Conservation (phyloP, 2,329 filamentous ascomycete species). For the Phoma sp. region DNA sequence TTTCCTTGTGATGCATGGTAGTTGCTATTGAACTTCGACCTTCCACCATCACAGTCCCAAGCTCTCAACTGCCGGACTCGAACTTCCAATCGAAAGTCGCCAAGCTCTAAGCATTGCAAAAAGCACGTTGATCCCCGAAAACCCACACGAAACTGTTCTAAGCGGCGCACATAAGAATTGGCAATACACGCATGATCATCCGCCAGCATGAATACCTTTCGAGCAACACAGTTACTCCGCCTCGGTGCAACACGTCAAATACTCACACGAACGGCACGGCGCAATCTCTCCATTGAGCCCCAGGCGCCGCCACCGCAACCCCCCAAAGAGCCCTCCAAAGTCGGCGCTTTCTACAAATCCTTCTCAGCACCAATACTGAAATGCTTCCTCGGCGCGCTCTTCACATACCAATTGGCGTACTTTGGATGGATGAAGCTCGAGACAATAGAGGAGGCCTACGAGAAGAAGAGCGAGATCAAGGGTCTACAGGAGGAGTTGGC, state of each 20-base stretch:
- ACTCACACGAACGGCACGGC: constrained; percentile 1
- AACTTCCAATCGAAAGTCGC: not conserved
- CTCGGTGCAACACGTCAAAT: constrained; percentile 5
- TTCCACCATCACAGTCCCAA: not conserved
- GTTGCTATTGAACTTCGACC: not conserved
- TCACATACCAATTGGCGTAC: constrained; percentile 81
- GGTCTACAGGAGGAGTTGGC: constrained; percentile 34
- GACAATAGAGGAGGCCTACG: constrained; percentile 69
- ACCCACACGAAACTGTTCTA: too few species aligned
- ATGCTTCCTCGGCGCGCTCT: constrained; percentile 75
- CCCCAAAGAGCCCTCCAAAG: constrained; percentile 34
- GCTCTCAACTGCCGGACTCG: not conserved
- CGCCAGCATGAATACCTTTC: constrained; percentile 2
- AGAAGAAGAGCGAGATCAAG: constrained; percentile 50
- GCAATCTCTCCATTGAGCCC: constrained; percentile 7
- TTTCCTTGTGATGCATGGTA: constrained; percentile 16
- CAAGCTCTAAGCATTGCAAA: not conserved
- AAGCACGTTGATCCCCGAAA: not conserved
- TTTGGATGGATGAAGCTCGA: constrained; percentile 79
- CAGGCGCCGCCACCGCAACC: constrained; percentile 38
- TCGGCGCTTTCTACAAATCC: constrained; percentile 73
- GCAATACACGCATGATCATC: not conserved
- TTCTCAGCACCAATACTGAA: constrained; percentile 78
- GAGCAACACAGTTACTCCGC: not conserved
- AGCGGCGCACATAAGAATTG: not conserved